Conservation (phyloP, 768 basidiomycete genomes). For the Amylocystis lapponica region DNA sequence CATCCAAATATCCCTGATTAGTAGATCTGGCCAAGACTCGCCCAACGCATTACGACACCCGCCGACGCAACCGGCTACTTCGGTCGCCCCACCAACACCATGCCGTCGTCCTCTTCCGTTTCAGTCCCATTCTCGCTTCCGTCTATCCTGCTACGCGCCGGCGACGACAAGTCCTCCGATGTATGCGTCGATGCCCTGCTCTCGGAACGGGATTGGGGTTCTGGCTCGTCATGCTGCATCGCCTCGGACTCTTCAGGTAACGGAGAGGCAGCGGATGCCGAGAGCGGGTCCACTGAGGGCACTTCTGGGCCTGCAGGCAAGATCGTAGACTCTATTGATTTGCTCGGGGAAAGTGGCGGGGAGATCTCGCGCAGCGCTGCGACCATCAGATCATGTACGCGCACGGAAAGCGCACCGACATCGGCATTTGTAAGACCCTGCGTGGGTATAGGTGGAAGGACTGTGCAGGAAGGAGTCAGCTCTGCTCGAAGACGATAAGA, state of each 20-base stretch:
- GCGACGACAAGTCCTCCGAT: conserved; percentile 20
- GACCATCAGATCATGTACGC: conserved; percentile 78
- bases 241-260: conserved; percentile 7
- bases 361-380: conserved; percentile 75
- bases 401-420: conserved; percentile 56
- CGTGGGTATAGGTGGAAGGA: conserved; percentile 87
- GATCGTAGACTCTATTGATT: conserved; percentile 1
- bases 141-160: conserved; percentile 31
- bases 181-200: conserved; percentile 26
- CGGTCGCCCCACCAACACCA: conserved; percentile 72
- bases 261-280: neutral
- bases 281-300: neutral
- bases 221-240: neutral
- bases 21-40: too few relatives aligned
- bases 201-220: conserved; percentile 14
- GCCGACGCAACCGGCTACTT: conserved; percentile 1
- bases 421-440: conserved; percentile 64
- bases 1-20: too few relatives aligned
- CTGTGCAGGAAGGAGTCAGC: conserved; percentile 35
- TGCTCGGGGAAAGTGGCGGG: conserved; percentile 15
- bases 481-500: neutral
- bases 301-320: neutral
- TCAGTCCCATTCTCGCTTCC: conserved; percentile 63
- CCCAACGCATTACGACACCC: neutral
- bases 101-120: conserved; percentile 81